These are phyloP conservation scores for Ustilago lituana DNA, from an alignment of 1,284 basidiomycete genomes.

Conservation along the genomic window DNA sequence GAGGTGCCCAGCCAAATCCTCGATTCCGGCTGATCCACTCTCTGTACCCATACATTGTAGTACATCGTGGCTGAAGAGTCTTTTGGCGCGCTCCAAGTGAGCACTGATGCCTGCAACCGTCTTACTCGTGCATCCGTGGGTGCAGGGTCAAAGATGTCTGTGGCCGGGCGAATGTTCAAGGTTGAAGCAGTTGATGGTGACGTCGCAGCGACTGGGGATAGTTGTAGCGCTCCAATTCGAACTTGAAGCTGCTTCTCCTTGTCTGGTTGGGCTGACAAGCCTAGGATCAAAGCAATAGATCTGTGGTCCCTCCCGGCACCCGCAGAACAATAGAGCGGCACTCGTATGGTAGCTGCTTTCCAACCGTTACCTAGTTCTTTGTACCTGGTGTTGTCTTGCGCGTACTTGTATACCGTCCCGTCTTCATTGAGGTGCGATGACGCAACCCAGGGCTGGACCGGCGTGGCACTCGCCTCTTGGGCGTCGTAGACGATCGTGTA, in stretches of 20 bases:
- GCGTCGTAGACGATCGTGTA: conserved; percentile 16
- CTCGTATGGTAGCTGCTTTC: no score
- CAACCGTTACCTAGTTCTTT: no score
- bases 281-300: conserved; percentile 16
- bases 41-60: conserved; percentile 35
- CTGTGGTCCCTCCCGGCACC: no score
- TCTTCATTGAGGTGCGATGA: no score
- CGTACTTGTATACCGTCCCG: no score
- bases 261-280: background rate
- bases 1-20: conserved; percentile 36
- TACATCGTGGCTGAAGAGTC: background rate
- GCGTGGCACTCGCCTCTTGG: background rate
- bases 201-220: background rate
- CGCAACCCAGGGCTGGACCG: background rate
- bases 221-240: conserved; percentile 27
- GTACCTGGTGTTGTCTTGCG: no score
- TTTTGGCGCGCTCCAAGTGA: conserved; percentile 1
- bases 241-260: background rate
- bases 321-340: no score
- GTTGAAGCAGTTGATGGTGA: background rate
- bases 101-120: conserved; percentile 2
- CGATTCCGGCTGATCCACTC: background rate
- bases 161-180: conserved; percentile 10
- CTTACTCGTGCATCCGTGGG: background rate
- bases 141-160: background rate